phyloP scores from a whole-genome alignment of 176 grass and related monocot species.

The Elymus sibiricus region DNA sequence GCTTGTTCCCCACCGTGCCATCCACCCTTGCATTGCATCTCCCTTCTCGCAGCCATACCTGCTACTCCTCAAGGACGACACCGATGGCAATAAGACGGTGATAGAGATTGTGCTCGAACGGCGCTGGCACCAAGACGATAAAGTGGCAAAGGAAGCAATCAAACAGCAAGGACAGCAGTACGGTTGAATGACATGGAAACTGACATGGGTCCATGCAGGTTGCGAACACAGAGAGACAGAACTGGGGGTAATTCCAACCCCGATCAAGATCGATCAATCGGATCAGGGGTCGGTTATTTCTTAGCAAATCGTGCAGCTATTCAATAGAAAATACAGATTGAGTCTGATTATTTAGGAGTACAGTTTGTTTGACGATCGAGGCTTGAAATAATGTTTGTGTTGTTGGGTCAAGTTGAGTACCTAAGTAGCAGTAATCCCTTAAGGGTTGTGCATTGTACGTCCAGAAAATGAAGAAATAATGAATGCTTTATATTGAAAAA shows the following conservation, averaged over 20 bases:
- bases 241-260: background rate
- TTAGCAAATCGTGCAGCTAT: background rate
- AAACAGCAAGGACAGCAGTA: background rate
- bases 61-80: background rate
- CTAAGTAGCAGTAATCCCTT: background rate
- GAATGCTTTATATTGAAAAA: background rate
- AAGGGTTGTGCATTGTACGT: background rate
- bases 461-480: background rate
- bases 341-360: background rate
- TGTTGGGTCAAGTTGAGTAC: background rate
- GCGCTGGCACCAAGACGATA: background rate
- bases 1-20: background rate
- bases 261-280: background rate
- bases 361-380: background rate
- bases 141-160: background rate
- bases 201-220: background rate
- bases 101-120: background rate
- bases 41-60: background rate
- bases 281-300: background rate
- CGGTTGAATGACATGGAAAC: background rate
- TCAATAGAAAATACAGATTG: background rate
- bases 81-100: background rate
- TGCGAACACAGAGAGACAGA: background rate
- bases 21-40: background rate
- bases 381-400: background rate